A percentile compares a stretch with the other conserved stretches of the same genome.
These are phyloP conservation scores for Tuber umbilicatum DNA, from an alignment of 495 filamentous ascomycete genomes.

Conservation along the genomic window DNA sequence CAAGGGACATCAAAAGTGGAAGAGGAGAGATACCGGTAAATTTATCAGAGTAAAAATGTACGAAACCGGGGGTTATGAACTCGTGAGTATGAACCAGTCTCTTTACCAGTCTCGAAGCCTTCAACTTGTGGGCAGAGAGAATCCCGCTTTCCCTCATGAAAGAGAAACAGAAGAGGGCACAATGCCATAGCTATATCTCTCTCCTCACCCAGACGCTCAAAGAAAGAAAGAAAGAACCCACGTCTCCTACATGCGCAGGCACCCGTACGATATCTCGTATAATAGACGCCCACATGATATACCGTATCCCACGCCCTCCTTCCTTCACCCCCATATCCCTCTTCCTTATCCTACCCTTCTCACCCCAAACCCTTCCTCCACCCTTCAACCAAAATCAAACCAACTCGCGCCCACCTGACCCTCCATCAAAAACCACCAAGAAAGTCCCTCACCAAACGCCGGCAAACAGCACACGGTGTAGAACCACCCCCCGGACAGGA, in stretches of 20 bases:
- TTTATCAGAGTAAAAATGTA: neutral
- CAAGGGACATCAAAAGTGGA: too few species aligned
- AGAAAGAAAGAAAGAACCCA: neutral
- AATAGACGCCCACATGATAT: neutral
- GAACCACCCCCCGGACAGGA: neutral
- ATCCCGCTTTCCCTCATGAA: neutral
- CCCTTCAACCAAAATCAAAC: neutral
- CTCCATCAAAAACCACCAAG: neutral
- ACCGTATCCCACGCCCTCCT: neutral
- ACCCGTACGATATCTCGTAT: neutral
- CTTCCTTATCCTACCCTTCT: neutral
- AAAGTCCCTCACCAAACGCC: neutral
- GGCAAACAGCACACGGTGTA: neutral
- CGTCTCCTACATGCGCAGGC: neutral
- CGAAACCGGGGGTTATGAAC: neutral
- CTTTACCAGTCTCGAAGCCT: neutral
- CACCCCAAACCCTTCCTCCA: neutral
- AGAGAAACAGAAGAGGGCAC: neutral
- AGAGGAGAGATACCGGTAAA: neutral
- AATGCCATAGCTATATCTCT: neutral
- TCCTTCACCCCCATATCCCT: neutral
- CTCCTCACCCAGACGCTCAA: neutral
- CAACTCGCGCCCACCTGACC: neutral
- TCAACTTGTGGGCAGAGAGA: neutral
- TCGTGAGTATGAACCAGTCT: neutral